Percentiles rank a stretch among this genome's conserved stretches.
Evolutionary conservation across 768 basidiomycete genomes (phyloP).

Genomic region (Myochromella boudieri): DNA sequence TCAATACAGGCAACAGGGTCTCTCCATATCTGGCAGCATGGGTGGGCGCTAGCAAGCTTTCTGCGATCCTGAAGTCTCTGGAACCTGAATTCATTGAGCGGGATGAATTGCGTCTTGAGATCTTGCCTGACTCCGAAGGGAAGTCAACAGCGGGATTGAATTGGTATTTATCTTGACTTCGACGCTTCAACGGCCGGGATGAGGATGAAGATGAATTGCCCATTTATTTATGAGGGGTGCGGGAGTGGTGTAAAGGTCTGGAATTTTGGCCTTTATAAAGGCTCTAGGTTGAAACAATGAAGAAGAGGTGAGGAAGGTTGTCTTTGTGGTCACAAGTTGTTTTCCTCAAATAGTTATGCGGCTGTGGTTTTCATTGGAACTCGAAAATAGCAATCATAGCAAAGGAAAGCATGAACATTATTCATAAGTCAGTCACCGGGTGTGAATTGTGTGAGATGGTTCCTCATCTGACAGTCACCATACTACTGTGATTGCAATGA

Average conservation of each 20-base stretch:
- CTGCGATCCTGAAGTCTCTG: background rate
- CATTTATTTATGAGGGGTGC: background rate
- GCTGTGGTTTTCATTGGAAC: too few relatives aligned
- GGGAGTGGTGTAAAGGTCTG: background rate
- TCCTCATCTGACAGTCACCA: too few relatives aligned
- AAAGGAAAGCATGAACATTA: too few relatives aligned
- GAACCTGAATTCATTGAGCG: background rate
- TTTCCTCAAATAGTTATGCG: too few relatives aligned
- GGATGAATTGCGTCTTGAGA: background rate
- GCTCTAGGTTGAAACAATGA: background rate
- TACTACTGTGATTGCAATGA: too few relatives aligned
- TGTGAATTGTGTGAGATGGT: too few relatives aligned
- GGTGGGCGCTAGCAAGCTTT: background rate
- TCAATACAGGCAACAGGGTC: background rate
- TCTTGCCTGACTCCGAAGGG: background rate
- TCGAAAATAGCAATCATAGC: too few relatives aligned
- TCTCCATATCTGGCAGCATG: background rate
- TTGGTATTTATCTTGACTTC: background rate
- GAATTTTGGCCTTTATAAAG: too few relatives aligned
- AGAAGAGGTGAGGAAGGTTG: background rate
- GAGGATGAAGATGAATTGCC: conserved; percentile 3
- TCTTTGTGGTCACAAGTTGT: too few relatives aligned
- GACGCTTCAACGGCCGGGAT: too few relatives aligned
- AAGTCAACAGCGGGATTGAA: background rate
- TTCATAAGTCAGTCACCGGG: too few relatives aligned